Evolutionary conservation across 768 basidiomycete species (phyloP), one percentile per base, ranked within the genome.

Genomic region (Rhizopogon roseolus): DNA sequence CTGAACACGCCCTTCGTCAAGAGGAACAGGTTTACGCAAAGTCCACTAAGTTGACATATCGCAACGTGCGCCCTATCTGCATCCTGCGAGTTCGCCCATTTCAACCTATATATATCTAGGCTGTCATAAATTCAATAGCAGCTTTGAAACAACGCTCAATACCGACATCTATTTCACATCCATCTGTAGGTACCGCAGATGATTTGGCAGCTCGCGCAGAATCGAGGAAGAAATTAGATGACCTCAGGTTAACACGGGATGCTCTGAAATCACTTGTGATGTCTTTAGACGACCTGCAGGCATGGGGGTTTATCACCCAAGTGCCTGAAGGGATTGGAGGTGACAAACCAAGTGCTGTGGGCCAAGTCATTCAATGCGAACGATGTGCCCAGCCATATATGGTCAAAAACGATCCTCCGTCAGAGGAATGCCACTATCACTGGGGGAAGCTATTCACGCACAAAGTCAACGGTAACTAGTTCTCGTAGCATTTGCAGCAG

Each of bases 1-100:
- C 84, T 0, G 84, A 91, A 50, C 88, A 96, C 70, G 84, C 93
- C 4, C 76, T 93, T 9, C 79, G 73, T 46, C 92, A 96, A 62
- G 93, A 96, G 63, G 80, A 81, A 34, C 86, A 92, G 55, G 77
- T 93, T 0, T 93, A 93, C 69, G 75, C 74, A 25, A 83, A 81
- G 56, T 81, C 88, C 0, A 86, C 76, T 50, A 92, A 90, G 68
- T 66, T 81, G 44, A 91, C 91, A 0, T 96, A 96, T 68, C 87
- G 91, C 48, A 88, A 88, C 72, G 90, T 90, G 64, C 57, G 81
- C 62, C 40, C 36, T 27, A 34, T 6, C 41, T n/a, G 9, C 38
- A 13, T 37, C 6, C 44, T 50, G 5, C 19, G 8, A 41, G 25
- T 9, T 44, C 29, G 45, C 37, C 52, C 27, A 50, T 40, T 50